Evolutionary conservation across 805 yeast genomes (phyloP).

Genomic region (Phaffomyces antillensis): DNA sequence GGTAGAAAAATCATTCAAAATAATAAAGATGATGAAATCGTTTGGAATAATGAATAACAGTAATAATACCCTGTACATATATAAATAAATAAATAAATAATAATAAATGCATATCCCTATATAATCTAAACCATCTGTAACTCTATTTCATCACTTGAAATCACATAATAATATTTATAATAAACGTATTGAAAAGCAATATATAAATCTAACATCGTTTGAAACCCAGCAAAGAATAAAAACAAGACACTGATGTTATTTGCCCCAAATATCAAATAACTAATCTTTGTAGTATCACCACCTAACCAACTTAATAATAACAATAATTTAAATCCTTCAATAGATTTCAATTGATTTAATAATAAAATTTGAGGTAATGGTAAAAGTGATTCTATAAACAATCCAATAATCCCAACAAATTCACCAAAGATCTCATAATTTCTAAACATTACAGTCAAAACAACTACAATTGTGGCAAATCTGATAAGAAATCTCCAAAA

Average conservation of each 20-base stretch:
- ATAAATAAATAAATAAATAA: not conserved
- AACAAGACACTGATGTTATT: conserved; percentile 58
- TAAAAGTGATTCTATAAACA: conserved; percentile 63
- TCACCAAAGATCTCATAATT: conserved; percentile 34
- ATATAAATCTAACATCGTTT: conserved; percentile 65
- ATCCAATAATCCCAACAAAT: conserved; percentile 52
- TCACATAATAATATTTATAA: conserved; percentile 37
- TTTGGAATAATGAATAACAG: conserved; percentile 20
- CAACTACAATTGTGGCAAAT: conserved; percentile 5
- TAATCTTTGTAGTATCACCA: conserved; percentile 76
- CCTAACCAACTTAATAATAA: conserved; percentile 79
- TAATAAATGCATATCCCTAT: not conserved
- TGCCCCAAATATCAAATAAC: conserved; percentile 72
- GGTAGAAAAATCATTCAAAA: conserved; percentile 17
- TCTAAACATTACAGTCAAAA: conserved; percentile 34
- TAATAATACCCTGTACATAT: too few relatives aligned
- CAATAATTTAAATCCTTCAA: conserved; percentile 73
- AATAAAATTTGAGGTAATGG: conserved; percentile 77
- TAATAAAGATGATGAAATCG: not conserved
- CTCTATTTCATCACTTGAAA: conserved; percentile 3
- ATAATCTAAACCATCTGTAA: conserved; percentile 7
- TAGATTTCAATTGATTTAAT: conserved; percentile 55
- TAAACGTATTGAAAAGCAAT: conserved; percentile 69
- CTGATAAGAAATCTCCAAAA: conserved; percentile 58
- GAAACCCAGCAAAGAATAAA: conserved; percentile 66